Evolutionary conservation across 345 rosid genomes (phyloP), one percentile per base, ranked within the genome.

Genomic region (Murraya paniculata): DNA sequence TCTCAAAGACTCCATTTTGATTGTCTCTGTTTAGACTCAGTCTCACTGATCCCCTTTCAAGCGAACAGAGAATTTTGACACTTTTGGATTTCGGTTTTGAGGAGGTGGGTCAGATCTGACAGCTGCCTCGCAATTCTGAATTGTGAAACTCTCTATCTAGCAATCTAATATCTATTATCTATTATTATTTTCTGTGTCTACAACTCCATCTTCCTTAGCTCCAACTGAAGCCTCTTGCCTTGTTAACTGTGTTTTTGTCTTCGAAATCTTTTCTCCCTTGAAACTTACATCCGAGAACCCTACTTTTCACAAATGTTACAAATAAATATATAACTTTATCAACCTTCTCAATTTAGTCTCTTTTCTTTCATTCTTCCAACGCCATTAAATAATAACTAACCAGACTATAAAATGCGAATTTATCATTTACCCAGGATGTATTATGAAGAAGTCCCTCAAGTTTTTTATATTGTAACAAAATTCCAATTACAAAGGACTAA

Each of bases 1-100:
- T 85, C 98, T 88, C 77, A 95, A 84, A 8, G 95, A 92, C 80
- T 95, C 98, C 98, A 95, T 95, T 65, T 35, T 57, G 56, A 60
- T 76, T 58, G 33, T 62, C 59, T 24, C 60, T 57, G 59, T 14
- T 59, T 5, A 9, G 7, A 16, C 22, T 5, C 7, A 18, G 7
- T 53, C 57, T 18, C 22, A 6, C 50, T 70, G 75, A 72, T 33
- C 50, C 21, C 48, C 7, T 72, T 41, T 53, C 18, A 71, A 55
- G 33, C 41, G 28, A 56, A n/a, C 53, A 10, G 5, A 13, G 65
- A 72, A 57, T n/a, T 72, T 16, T 24, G n/a, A 7, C 38, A 10
- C 16, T 71, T 73, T 14, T 7, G 48, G 9, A 25, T 56, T 16
- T 18, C 5, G 13, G 4, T 7, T 30, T 30, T 1, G 30, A 27